Conservation (phyloP, 306 rosid species). For the Senna tora region DNA sequence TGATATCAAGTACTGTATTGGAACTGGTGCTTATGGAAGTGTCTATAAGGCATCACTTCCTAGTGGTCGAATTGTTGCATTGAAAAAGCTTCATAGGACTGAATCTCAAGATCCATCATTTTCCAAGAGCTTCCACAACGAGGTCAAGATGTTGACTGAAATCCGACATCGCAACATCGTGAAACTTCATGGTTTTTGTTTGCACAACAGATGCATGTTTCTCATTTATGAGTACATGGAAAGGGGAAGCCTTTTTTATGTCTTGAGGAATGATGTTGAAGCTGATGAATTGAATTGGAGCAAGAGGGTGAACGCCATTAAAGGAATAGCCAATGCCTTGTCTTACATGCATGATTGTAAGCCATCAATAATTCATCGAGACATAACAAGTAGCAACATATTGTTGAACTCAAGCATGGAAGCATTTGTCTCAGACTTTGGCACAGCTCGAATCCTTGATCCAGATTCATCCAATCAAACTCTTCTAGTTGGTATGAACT, state of each 20-base stretch:
- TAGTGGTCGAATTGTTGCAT: no score
- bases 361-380: neutral
- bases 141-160: conserved; percentile 19
- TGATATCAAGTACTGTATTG: conserved; percentile 1
- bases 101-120: conserved; percentile 9
- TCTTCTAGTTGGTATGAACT: neutral
- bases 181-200: conserved; percentile 35
- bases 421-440: neutral
- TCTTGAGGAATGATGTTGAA: neutral
- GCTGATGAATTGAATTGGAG: neutral
- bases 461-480: neutral
- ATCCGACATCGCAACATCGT: conserved; percentile 33
- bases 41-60: no score
- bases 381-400: neutral
- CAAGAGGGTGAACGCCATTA: neutral
- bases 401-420: neutral
- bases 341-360: neutral
- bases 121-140: conserved; percentile 11
- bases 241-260: conserved; percentile 13
- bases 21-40: no score
- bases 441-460: neutral
- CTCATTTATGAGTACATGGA: conserved; percentile 26
- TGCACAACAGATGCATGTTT: conserved; percentile 14
- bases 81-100: conserved; percentile 27
- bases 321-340: neutral